Evolutionary conservation across 2,329 filamentous ascomycete genomes (phyloP), one percentile per base, ranked within the genome.

Genomic region (Decorospora gaudefroyi): DNA sequence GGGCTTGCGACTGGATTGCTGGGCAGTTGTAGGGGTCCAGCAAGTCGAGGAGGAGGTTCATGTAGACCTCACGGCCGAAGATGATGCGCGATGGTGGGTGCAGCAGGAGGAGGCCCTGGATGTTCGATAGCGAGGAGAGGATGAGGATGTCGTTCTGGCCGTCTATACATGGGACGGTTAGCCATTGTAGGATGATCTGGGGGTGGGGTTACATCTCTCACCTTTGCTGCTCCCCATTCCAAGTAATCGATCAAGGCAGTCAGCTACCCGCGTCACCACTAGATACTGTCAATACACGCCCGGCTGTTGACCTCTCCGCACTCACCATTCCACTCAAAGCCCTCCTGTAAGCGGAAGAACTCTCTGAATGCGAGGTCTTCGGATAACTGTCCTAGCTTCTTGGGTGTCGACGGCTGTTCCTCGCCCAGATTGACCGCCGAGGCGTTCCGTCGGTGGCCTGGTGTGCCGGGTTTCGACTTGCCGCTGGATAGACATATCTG

Each of bases 271-370:
- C 73, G 90, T 84, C 10, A 90, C 86, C 42, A 97, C 89, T 83
- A 28, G 5, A 19, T 18, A 26, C 18, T 29, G 26, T 42, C 16
- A 33, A 39, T 22, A 13, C 28, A 16, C 13, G 6, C 18, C 10
- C 8, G 13, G 4, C 17, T 27, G 4, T 27, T 19, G 11, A 10
- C 16, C 6, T 7, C 9, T 26, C 21, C 3, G 21, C 28, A 38
- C 74, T 47, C 69, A 85, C 82, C 80, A 74, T 99, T 99, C 88
- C 90, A 97, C 74, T 97, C 90, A 67, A 99, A 99, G 2, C 91
- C 89, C 66, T 97, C 91, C 71, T 99, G 93, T 55, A 97, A 71
- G 69, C 95, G 90, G 77, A 96, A 96, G 76, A 97, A 97, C 72
- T 96, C 90, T 56, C 89, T 79, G 68, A 96, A 97, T 13, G 91